Conservation (phyloP, 139 green algal species). For the Deuterostichococcus epilithicus region DNA sequence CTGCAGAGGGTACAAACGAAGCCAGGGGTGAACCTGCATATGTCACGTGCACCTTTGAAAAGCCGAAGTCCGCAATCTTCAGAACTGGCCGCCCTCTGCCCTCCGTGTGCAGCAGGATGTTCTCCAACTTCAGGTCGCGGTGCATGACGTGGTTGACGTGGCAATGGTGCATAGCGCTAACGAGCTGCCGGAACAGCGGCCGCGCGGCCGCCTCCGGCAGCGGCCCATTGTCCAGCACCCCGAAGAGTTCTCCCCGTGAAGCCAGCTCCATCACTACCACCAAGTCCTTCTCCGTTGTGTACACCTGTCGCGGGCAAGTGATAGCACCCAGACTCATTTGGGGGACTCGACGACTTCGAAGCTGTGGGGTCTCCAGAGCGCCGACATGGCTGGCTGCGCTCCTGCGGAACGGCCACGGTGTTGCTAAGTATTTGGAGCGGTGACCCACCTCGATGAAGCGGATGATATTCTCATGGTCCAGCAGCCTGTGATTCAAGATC, state of each 20-base stretch:
- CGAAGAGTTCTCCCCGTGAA: neutral
- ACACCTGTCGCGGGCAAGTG: neutral
- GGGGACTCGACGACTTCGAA: too few relatives aligned
- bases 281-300: neutral
- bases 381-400: too few relatives aligned
- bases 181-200: neutral
- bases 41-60: neutral
- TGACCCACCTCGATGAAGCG: conserved; percentile 28
- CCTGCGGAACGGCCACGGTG: too few relatives aligned
- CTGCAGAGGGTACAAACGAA: too few relatives aligned
- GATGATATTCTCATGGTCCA: conserved; percentile 64
- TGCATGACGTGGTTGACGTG: neutral
- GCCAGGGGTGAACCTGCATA: too few relatives aligned
- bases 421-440: neutral
- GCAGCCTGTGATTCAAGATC: conserved; percentile 59
- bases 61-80: neutral
- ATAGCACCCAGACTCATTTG: too few relatives aligned
- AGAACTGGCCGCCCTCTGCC: neutral
- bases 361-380: too few relatives aligned
- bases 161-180: neutral
- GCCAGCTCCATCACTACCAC: neutral
- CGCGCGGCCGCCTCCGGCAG: neutral
- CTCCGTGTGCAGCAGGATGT: neutral
- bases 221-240: neutral
- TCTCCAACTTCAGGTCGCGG: neutral